Conservation (phyloP, 1,139 yeast genomes). For the Protomyces lactucae-debilis region DNA sequence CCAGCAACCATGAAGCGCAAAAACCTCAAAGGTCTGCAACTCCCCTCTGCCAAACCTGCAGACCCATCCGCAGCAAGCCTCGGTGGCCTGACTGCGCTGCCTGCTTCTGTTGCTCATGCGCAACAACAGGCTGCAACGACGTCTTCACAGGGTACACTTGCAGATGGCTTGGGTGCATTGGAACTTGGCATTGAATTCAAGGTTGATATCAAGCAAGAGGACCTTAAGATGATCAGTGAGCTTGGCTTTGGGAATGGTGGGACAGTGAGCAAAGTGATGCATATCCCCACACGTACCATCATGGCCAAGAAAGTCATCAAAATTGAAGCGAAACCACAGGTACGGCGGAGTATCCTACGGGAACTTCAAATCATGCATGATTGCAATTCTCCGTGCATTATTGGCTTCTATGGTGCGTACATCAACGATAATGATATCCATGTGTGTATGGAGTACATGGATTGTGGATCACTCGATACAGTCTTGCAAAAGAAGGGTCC, state of each 20-base stretch:
- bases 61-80: background rate
- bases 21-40: conserved; percentile 65
- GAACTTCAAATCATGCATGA: conserved; percentile 89
- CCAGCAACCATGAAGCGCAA: conserved; percentile 63
- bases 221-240: conserved; percentile 65
- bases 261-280: conserved; percentile 79
- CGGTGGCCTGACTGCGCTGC: background rate
- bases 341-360: conserved; percentile 79
- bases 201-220: conserved; percentile 56
- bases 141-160: conserved; percentile 33
- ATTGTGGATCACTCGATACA: conserved; percentile 90
- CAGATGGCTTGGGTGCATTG: conserved; percentile 38
- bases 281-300: conserved; percentile 76
- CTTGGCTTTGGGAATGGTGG: conserved; percentile 94
- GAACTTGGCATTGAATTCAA: conserved; percentile 50
- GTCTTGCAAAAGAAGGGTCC: conserved; percentile 55
- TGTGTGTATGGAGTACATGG: conserved; percentile 98
- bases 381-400: conserved; percentile 73
- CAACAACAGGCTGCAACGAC: conserved; percentile 28
- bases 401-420: conserved; percentile 86
- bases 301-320: conserved; percentile 89
- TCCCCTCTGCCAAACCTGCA: conserved; percentile 42
- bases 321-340: conserved; percentile 73
- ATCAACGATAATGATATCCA: conserved; percentile 70
- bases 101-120: background rate